Conservation (phyloP, 129 eudicot species). For the Centrapalus pauciflorus region DNA sequence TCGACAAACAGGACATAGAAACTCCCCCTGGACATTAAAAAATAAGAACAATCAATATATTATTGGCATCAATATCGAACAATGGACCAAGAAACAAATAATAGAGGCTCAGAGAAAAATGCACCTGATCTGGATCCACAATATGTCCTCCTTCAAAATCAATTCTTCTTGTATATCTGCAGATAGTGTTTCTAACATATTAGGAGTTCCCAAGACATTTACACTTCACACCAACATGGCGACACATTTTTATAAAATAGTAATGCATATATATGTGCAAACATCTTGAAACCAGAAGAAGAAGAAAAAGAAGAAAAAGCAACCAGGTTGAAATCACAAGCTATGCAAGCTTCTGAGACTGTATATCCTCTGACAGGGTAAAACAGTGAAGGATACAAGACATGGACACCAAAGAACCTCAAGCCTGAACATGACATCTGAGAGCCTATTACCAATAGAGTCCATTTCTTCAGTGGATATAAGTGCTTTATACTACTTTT, state of each 20-base stretch:
- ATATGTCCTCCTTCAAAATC: conserved; percentile 94
- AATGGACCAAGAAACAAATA: neutral
- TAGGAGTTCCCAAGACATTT: neutral
- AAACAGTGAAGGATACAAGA: no score
- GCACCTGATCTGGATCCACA: conserved; percentile 95
- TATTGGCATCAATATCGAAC: neutral
- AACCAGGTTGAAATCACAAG: neutral
- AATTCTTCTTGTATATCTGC: conserved; percentile 74
- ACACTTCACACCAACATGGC: neutral
- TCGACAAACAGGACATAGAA: conserved; percentile 92
- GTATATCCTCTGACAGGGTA: no score
- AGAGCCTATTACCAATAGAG: no score
- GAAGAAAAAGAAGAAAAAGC: no score
- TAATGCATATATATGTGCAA: neutral
- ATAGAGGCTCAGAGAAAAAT: neutral
- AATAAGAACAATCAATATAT: neutral
- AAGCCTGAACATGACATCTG: no score
- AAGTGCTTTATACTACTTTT: no score
- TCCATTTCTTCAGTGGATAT: no score
- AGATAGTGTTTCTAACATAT: neutral
- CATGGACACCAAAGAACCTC: no score
- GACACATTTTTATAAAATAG: neutral
- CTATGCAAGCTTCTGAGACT: neutral
- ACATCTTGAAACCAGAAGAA: neutral
- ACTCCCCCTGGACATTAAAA: conserved; percentile 66